These are phyloP conservation scores for Ophiostoma piceae DNA, from an alignment of 2,329 filamentous ascomycete species.

Conservation along the genomic window DNA sequence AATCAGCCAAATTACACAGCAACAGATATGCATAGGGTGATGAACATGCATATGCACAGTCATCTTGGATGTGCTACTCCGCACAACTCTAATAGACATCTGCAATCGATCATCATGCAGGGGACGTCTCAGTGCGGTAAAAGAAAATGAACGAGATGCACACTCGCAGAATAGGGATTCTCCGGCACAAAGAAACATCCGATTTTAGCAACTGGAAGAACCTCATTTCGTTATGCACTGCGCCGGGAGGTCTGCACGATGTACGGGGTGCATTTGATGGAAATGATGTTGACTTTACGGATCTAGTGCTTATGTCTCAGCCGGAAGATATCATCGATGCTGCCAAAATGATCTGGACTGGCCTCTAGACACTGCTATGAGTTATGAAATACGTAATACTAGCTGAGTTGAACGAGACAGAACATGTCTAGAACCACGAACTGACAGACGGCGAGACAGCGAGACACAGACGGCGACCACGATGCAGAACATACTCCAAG, in stretches of 20 bases:
- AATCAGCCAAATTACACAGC: background rate
- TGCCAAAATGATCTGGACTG: background rate
- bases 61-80: background rate
- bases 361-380: background rate
- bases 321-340: background rate
- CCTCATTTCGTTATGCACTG: background rate
- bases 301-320: background rate
- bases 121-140: background rate
- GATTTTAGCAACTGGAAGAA: background rate
- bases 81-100: background rate
- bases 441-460: background rate
- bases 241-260: background rate
- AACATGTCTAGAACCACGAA: background rate
- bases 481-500: background rate
- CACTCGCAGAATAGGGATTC: background rate
- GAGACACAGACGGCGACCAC: background rate
- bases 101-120: background rate
- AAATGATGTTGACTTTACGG: background rate
- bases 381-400: background rate
- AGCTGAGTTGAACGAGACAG: background rate
- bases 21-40: background rate
- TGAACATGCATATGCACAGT: background rate
- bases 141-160: background rate
- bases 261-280: background rate
- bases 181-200: background rate